Base-by-base conservation (phyloP, 768 basidiomycete genomes). In the Leccinum variicolor region DNA sequence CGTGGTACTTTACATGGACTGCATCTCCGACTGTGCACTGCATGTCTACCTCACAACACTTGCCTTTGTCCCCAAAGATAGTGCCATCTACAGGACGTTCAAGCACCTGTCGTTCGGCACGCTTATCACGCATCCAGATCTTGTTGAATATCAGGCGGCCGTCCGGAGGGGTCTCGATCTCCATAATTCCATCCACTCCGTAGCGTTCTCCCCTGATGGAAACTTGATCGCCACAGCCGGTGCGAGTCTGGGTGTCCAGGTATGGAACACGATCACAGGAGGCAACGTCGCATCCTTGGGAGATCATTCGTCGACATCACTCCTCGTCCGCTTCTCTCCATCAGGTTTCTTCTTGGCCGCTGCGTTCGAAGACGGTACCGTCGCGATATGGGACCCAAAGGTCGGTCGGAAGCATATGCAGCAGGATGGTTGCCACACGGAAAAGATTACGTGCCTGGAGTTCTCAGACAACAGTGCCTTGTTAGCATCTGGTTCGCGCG, bases 261-360 rank as follows among this genome's bases (percentile, higher is more conserved):
- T 68, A 13, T 68, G 67, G 67, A 63, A 61, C 2, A 41, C 52
- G 2, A 29, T 63, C 36, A 67, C 66, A 0, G 66, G 66, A 6
- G 49, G 49, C 23, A 67, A 67, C 17, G 9, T 67, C 0, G 66
- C 66, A 2, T 65, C 59, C 33, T 36, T 67, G 15, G 66, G 66
- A 21, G 55, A 60, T 34, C 39, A 8, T 28, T 45, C 50, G 8
- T 62, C 56, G 0, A 53, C 57, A 3, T 53, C 66, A 10, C 11
- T 58, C 0, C 14, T 67, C 4, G 66, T 63, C n/a, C 41, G 58
- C 4, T 67, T 68, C 49, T 65, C 66, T 4, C 52, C 55, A 10
- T 68, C 63, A 6, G 66, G 66, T 4, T 45, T 59, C 8, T 61
- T 65, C 17, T 41, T 67, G 28, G 66, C 66, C 0, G 61, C 59